These are phyloP conservation scores for Hypoxylon lenormandii DNA, from an alignment of 495 filamentous ascomycete genomes.

Conservation along the genomic window DNA sequence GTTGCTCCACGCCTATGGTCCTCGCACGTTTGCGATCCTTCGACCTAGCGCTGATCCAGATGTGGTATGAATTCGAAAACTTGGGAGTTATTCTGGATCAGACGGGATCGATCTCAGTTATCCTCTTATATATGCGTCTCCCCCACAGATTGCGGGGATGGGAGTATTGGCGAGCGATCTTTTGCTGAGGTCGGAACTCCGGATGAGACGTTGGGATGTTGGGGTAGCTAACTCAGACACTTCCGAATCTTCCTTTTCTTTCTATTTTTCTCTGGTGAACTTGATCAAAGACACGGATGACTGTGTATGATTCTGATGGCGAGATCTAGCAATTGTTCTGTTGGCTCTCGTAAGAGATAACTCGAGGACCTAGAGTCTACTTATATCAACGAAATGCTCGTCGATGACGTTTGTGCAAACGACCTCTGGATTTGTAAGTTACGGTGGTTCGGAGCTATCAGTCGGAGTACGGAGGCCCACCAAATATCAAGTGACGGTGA, in stretches of 20 bases:
- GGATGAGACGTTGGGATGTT: conserved; percentile 14
- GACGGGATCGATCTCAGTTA: neutral
- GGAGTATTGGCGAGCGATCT: conserved; percentile 6
- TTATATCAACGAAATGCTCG: conserved; percentile 2
- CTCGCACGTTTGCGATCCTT: conserved; percentile 6
- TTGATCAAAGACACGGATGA: neutral
- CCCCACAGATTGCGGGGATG: conserved; percentile 7
- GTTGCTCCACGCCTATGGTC: neutral
- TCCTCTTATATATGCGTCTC: conserved; percentile 11
- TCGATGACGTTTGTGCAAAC: conserved; percentile 20
- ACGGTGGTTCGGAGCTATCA: conserved; percentile 18
- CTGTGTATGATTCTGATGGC: neutral
- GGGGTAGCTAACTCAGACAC: conserved; percentile 1
- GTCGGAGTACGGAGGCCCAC: conserved; percentile 32
- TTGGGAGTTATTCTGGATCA: neutral
- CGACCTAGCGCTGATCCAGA: neutral
- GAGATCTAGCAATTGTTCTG: neutral
- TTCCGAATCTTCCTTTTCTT: neutral
- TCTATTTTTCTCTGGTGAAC: too few relatives aligned
- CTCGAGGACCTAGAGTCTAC: neutral
- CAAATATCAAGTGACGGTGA: neutral
- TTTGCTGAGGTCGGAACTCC: conserved; percentile 28
- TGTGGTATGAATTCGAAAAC: conserved; percentile 4
- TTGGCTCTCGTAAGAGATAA: neutral
- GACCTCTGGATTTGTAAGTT: conserved; percentile 7